Base-by-base conservation (phyloP, 306 rosid species). In the Cucumis hystrix region DNA sequence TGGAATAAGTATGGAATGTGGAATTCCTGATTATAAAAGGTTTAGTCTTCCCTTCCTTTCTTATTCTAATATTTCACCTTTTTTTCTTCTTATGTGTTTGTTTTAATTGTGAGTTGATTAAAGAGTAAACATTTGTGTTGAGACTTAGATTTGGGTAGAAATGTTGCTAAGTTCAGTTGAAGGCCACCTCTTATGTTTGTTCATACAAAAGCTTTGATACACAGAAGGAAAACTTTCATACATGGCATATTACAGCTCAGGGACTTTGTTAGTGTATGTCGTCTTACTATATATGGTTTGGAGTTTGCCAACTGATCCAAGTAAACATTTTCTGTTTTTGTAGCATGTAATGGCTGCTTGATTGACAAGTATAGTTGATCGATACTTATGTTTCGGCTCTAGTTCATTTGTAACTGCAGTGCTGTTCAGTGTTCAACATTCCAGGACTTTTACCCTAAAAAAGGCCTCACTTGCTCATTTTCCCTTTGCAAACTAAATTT, bases 1-100 rank as follows among this genome's bases (percentile, higher is more conserved):
- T 58, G 97, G 98, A 76, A 86, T 93, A 37, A 93, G 98, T 79
- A 93, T 94, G 23, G 96, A 93, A 74, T 93, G 94, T 70, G 96
- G 98, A 37, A 93, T 93, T 87, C 97, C 97, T 47, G 98, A 93
- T 82, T 93, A 93, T 77, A 90, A 94, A 90, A 93, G 98, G 97
- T 93, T 80, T 72, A 78, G 13, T 7, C 43, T 81, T 75, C 68
- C 68, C 65, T 74, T 40, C 64, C 78, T 76, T 21, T 41, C 12
- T 10, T 43, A 49, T 28, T 64, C 75, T 41, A 18, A 47, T 70
- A 25, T 45, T 40, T 15, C 56, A n/a, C 17, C 33, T 68, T 15
- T 43, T 68, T n/a, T 2, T 40, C 8, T 68, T 39, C 28, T 9
- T 43, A 12, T 68, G 15, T 10, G 45, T 40, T 47, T 68, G 25